Conservation (phyloP, 768 basidiomycete species). For the Pulveroboletus sp. region DNA sequence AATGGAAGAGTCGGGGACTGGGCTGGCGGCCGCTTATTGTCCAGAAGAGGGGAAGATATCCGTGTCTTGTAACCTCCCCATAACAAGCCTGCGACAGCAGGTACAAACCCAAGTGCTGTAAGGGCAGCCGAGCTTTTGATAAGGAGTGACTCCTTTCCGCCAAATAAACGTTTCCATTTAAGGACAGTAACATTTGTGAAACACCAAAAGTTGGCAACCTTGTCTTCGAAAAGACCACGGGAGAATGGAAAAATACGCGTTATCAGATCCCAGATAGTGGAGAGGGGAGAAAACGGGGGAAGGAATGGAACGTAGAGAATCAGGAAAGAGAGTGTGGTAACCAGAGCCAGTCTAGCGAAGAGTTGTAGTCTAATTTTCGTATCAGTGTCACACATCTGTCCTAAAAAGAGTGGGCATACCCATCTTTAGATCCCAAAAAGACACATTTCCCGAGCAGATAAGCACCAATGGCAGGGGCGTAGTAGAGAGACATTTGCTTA, state of each 20-base stretch:
- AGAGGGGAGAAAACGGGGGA: conserved; percentile 55
- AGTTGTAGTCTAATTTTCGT: conserved; percentile 37
- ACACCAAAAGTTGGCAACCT: conserved; percentile 98
- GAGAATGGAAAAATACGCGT: conserved; percentile 88
- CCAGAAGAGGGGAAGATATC: neutral
- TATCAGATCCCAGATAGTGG: conserved; percentile 59
- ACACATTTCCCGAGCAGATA: conserved; percentile 90
- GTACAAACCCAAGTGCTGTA: conserved; percentile 72
- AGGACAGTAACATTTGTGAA: conserved; percentile 77
- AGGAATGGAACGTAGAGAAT: conserved; percentile 81
- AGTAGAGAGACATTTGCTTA: conserved; percentile 97
- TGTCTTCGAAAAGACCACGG: conserved; percentile 91
- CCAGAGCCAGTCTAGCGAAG: conserved; percentile 63
- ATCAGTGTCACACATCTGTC: conserved; percentile 3
- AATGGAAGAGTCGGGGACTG: conserved; percentile 61
- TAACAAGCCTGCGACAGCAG: conserved; percentile 49
- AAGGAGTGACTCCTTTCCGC: conserved; percentile 45
- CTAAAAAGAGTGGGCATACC: conserved; percentile 45
- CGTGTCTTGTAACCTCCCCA: conserved; percentile 36
- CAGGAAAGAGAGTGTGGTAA: conserved; percentile 61
- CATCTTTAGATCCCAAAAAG: conserved; percentile 65
- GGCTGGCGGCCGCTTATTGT: neutral
- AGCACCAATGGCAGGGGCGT: conserved; percentile 87
- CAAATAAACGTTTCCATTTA: conserved; percentile 65
- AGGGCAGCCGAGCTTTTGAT: conserved; percentile 63